phyloP scores from a whole-genome alignment of 371 early-diverging fungal species.

The Mucor ambiguus region DNA sequence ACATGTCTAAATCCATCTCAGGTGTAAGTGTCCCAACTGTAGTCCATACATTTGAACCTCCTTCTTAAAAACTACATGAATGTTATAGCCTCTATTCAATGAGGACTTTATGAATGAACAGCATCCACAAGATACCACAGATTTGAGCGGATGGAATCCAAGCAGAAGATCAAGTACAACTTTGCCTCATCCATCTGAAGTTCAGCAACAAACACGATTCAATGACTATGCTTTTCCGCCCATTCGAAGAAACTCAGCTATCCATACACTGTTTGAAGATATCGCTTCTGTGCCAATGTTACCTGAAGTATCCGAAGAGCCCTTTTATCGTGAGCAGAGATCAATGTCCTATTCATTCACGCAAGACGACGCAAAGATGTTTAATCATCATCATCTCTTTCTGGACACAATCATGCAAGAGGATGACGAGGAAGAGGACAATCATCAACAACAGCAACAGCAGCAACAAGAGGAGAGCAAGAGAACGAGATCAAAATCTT shows the following conservation, averaged over 20 bases:
- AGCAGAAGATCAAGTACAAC: constrained; percentile 8
- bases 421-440: constrained; percentile 32
- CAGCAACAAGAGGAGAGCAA: constrained; percentile 3
- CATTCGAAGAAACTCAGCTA: constrained; percentile 33
- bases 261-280: constrained; percentile 32
- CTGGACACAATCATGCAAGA: constrained; percentile 38
- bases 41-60: background rate
- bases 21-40: background rate
- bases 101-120: constrained; percentile 15
- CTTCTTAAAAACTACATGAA: background rate
- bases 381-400: background rate
- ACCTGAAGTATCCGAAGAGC: constrained; percentile 40
- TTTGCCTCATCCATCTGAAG: constrained; percentile 16
- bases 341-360: constrained; percentile 47
- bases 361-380: constrained; percentile 8
- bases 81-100: constrained; percentile 10
- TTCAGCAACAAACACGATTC: constrained; percentile 12
- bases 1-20: background rate
- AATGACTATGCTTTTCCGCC: constrained; percentile 45
- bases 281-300: constrained; percentile 44
- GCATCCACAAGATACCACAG: background rate
- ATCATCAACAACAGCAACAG: background rate
- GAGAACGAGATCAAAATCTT: constrained; percentile 39
- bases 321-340: constrained; percentile 38
- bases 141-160: constrained; percentile 10